Evolutionary conservation across 306 rosid genomes (phyloP).

Genomic region (Fragaria ananassa): DNA sequence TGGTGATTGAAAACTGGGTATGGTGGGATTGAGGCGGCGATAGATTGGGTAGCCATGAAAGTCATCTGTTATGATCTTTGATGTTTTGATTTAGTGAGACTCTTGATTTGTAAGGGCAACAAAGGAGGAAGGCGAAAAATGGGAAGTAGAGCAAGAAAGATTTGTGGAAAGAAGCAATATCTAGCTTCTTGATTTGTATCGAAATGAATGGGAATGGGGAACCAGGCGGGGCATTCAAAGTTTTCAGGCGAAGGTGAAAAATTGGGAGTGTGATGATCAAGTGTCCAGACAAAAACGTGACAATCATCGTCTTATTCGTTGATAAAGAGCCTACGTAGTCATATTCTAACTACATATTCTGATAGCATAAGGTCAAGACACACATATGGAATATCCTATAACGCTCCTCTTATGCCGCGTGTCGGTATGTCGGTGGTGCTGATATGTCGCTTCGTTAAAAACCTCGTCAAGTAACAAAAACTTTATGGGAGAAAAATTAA

Average conservation of each 20-base stretch:
- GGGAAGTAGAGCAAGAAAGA: neutral
- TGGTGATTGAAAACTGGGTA: conserved; percentile 10
- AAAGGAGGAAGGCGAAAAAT: neutral
- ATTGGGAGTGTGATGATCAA: neutral
- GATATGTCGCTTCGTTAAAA: too few species aligned
- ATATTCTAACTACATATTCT: too few species aligned
- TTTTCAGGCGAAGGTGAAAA: neutral
- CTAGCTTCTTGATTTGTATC: neutral
- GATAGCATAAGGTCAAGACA: too few species aligned
- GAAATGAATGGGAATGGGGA: neutral
- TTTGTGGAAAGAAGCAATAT: neutral
- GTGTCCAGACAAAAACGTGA: too few species aligned
- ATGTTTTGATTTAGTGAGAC: neutral
- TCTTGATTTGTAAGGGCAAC: neutral
- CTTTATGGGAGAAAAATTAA: too few species aligned
- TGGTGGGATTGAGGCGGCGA: conserved; percentile 16
- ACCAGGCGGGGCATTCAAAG: neutral
- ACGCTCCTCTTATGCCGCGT: too few species aligned
- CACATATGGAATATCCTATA: too few species aligned
- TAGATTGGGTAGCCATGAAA: conserved; percentile 15
- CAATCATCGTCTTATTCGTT: too few species aligned
- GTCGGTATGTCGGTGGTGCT: too few species aligned
- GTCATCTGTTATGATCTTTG: conserved; percentile 24
- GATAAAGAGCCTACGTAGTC: too few species aligned
- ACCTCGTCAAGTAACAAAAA: too few species aligned